phyloP scores from a whole-genome alignment of 495 filamentous ascomycete genomes.

The Xylaria flabelliformis region DNA sequence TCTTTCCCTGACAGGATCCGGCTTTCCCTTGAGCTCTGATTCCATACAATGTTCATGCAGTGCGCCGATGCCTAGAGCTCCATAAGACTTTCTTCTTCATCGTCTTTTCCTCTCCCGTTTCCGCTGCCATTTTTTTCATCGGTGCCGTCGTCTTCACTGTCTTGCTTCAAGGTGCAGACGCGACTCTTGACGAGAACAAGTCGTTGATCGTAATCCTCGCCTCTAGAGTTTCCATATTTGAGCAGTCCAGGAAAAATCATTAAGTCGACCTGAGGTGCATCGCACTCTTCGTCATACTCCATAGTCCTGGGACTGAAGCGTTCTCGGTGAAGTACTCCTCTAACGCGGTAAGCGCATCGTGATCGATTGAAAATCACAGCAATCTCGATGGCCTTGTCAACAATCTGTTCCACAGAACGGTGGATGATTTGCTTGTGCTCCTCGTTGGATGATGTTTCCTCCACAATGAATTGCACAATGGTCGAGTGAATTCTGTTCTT shows the following conservation, averaged over 20 bases:
- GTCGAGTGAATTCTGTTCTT: too few relatives aligned
- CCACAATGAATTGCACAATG: neutral
- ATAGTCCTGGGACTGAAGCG: neutral
- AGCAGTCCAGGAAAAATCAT: slow-evolving; percentile 16
- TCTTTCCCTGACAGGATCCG: neutral
- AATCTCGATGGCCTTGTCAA: slow-evolving; percentile 5
- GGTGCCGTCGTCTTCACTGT: neutral
- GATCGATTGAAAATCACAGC: slow-evolving; percentile 21
- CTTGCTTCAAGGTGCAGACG: neutral
- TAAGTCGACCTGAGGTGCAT: slow-evolving; percentile 15
- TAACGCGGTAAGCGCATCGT: neutral
- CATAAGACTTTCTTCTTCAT: neutral
- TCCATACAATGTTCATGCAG: neutral
- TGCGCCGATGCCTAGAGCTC: neutral
- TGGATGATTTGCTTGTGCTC: neutral
- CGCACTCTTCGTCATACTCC: slow-evolving; percentile 17
- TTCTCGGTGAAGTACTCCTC: neutral
- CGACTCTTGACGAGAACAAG: slow-evolving; percentile 14
- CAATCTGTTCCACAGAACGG: neutral
- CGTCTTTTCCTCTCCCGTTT: neutral
- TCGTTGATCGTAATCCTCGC: slow-evolving; percentile 7
- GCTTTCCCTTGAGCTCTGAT: neutral
- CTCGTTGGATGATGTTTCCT: neutral
- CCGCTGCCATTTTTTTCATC: too few relatives aligned
- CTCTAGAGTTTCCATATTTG: slow-evolving; percentile 6